Evolutionary conservation across 306 rosid genomes (phyloP).

Genomic region (Citrullus amarus): DNA sequence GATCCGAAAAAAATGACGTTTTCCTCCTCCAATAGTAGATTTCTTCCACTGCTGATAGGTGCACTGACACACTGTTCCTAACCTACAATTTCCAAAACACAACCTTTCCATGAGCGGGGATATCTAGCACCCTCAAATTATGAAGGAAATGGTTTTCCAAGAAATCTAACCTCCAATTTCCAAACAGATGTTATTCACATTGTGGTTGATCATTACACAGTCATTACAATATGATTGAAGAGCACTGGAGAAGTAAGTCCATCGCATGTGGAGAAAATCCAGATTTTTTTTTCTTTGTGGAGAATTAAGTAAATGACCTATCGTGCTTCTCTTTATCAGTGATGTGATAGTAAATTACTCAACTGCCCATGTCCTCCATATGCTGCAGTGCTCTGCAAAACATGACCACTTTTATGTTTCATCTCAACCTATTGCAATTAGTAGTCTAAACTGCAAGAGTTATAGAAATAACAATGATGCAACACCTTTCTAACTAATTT

Average conservation of each 20-base stretch:
- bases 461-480: neutral
- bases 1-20: conserved; percentile 42
- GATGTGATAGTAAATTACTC: neutral
- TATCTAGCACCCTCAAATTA: conserved; percentile 9
- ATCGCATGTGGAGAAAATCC: neutral
- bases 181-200: neutral
- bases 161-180: neutral
- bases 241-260: neutral
- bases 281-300: neutral
- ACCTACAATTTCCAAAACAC: conserved; percentile 47
- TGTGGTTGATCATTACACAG: neutral
- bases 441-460: neutral
- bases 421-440: neutral
- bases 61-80: conserved; percentile 39
- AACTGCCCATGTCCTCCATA: neutral
- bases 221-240: neutral
- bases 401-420: neutral
- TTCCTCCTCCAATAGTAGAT: conserved; percentile 23
- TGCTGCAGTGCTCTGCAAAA: neutral
- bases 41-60: conserved; percentile 30
- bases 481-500: neutral
- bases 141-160: neutral
- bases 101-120: conserved; percentile 19
- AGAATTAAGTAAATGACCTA: neutral
- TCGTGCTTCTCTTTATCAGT: neutral